Evolutionary conservation across 805 yeast species (phyloP), one percentile per base, ranked within the genome.

Genomic region (Wickerhamomyces strasburgensis): DNA sequence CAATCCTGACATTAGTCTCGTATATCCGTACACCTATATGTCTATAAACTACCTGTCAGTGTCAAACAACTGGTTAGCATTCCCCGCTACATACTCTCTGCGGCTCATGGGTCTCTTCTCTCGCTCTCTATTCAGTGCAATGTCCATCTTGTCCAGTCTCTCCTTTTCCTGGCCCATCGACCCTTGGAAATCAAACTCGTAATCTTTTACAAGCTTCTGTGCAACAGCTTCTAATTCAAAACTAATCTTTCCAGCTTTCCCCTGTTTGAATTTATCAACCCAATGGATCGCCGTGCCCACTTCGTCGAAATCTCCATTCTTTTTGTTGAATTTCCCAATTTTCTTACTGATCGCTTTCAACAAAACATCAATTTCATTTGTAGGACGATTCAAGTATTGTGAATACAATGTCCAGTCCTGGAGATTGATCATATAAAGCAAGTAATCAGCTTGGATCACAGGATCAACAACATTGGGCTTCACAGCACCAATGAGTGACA

Each of bases 401-500:
- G 43, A 35, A 41, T 60, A 58, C 6, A 48, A 28, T 16, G 26
- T 40, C 43, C 56, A 49, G 15, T 47, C 75, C 43, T 75, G 82
- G 14, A 79, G 56, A 53, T 93, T 90, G 61, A 89, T 62, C 16
- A 83, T 61, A 51, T 68, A 93, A 19, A 90, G 65, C 25, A 90
- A 61, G 56, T 83, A 90, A 56, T 90, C 98, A 1, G 95, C 95
- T 37, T 82, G 84, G 23, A 86, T 72, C 4, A 83, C 78, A 0
- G 95, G 95, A 54, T 89, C 97, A 13, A 87, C 72, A n/a, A 73
- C 65, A 13, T 72, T 70, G 5, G 74, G 64, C 39, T 78, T 78
- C 5, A 89, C 82, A 33, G 93, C 80, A 1, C 95, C 94, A 26
- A 83, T 77, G 14, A 88, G 60, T 1, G 84, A 69, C 27, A 89